Evolutionary conservation across 169 alveolate genomes (phyloP).

Genomic region (Ichthyophthirius multifiliis): DNA sequence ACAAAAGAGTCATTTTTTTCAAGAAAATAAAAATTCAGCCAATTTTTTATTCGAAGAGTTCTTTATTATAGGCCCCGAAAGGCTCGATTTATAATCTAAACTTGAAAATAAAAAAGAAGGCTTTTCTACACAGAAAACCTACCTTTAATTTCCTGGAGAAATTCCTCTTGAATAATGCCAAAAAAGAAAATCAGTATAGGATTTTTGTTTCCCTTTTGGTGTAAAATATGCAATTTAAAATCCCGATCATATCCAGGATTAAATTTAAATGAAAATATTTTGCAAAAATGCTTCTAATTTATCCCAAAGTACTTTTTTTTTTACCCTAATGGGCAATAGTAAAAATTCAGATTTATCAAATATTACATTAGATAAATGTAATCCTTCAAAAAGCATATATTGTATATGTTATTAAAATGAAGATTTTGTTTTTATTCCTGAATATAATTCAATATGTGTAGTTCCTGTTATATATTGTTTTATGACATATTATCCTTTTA

Average conservation of each 20-base stretch:
- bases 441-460: neutral
- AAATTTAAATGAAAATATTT: neutral
- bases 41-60: neutral
- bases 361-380: too few species aligned
- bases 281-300: neutral
- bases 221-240: neutral
- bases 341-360: neutral
- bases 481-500: constrained; percentile 3
- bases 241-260: neutral
- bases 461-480: neutral
- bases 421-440: neutral
- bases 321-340: neutral
- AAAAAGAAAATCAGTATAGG: neutral
- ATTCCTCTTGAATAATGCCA: neutral
- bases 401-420: neutral
- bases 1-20: too few species aligned
- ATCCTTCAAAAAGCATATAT: too few species aligned
- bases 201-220: neutral
- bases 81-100: neutral
- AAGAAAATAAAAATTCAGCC: too few species aligned
- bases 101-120: neutral
- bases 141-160: neutral
- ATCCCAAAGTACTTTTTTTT: neutral
- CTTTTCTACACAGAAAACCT: neutral
- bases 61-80: neutral